Conservation (phyloP, 306 rosid genomes). For the Astragalus membranaceus region DNA sequence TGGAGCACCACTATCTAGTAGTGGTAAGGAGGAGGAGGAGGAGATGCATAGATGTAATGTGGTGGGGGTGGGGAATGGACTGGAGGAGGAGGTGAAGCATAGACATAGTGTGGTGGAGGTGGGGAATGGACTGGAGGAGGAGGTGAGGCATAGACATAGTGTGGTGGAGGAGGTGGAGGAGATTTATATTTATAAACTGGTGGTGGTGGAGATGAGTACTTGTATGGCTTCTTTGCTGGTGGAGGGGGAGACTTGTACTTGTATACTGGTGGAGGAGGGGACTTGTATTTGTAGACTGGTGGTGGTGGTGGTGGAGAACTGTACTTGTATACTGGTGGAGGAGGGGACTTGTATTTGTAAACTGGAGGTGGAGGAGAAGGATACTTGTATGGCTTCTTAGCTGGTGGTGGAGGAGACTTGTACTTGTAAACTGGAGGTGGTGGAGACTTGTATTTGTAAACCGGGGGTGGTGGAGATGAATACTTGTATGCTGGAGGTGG, state of each 20-base stretch:
- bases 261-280: conserved; percentile 32
- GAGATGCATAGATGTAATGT: conserved; percentile 4
- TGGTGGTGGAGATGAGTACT: neutral
- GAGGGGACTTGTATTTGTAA: neutral
- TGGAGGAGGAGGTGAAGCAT: conserved; percentile 34
- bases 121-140: neutral
- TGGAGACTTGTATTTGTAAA: neutral
- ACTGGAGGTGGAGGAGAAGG: neutral
- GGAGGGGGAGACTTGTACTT: neutral
- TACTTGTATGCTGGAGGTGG: neutral
- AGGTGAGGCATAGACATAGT: too few relatives aligned
- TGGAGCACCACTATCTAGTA: conserved; percentile 30
- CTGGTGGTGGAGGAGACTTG: neutral
- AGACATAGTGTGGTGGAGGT: conserved; percentile 35
- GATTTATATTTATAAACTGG: neutral
- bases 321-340: neutral
- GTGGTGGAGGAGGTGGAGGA: neutral
- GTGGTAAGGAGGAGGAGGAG: conserved; percentile 64
- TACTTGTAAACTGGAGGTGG: too few relatives aligned
- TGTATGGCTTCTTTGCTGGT: neutral
- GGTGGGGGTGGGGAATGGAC: neutral
- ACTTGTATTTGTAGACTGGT: neutral
- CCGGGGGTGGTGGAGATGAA: neutral
- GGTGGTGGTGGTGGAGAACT: conserved; percentile 10
- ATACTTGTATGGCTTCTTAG: neutral